Evolutionary conservation across 2,329 filamentous ascomycete species (phyloP).

Genomic region (Alternaria angustiovoidea): DNA sequence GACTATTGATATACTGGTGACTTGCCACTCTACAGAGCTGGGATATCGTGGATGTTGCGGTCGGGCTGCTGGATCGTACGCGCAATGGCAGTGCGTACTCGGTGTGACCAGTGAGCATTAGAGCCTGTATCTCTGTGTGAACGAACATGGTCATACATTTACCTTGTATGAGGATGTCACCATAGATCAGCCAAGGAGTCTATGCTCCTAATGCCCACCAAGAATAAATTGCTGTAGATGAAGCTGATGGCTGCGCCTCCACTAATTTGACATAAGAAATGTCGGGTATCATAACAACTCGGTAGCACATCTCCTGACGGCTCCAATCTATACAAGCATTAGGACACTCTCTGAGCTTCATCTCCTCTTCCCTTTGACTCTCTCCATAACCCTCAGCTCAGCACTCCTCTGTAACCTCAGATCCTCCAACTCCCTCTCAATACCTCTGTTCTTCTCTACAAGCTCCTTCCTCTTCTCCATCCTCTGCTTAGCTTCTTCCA

Average conservation of each 20-base stretch:
- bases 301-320: neutral
- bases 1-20: neutral
- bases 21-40: neutral
- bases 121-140: neutral
- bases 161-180: neutral
- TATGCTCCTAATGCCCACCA: neutral
- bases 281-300: constrained; percentile 16
- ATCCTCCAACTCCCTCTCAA: constrained; percentile 55
- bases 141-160: neutral
- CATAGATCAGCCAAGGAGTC: neutral
- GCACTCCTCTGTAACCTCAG: constrained; percentile 55
- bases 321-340: neutral
- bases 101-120: neutral
- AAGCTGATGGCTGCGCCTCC: neutral
- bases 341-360: neutral
- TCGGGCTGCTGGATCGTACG: neutral
- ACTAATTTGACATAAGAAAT: constrained; percentile 12
- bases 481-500: constrained; percentile 50
- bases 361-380: constrained; percentile 48
- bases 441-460: constrained; percentile 51
- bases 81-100: neutral
- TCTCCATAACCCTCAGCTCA: constrained; percentile 56
- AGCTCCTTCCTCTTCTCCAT: constrained; percentile 52
- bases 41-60: neutral
- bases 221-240: neutral